Evolutionary conservation across 1,284 basidiomycete genomes (phyloP).

Genomic region (Sporisorium sorghi): DNA sequence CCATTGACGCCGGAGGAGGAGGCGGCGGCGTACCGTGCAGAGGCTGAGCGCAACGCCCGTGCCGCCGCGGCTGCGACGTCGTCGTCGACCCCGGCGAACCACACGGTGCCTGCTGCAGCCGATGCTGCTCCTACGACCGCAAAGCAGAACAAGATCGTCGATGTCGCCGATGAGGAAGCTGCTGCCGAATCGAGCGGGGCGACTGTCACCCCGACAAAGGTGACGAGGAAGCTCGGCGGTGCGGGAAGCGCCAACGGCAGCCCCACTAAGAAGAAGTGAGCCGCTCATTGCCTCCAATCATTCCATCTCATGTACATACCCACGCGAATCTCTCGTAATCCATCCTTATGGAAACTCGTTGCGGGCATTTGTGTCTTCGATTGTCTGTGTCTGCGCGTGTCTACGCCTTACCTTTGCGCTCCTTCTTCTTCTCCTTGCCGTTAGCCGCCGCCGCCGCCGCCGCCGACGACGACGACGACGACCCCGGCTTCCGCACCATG

Average conservation of each 20-base stretch:
- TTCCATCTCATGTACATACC: conserved; percentile 8
- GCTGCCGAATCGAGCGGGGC: conserved; percentile 42
- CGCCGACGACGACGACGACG: too few relatives aligned
- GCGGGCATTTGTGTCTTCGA: background rate
- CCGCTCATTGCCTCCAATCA: background rate
- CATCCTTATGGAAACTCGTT: background rate
- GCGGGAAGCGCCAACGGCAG: conserved; percentile 11
- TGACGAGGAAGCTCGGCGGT: conserved; percentile 39
- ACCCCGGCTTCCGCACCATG: conserved; percentile 30
- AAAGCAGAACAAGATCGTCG: conserved; percentile 18
- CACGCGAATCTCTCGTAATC: background rate
- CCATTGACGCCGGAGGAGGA: conserved; percentile 52
- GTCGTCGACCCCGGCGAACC: conserved; percentile 3
- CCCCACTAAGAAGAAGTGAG: conserved; percentile 42
- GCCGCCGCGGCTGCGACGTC: conserved; percentile 12
- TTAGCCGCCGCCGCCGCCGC: background rate
- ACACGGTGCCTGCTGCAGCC: background rate
- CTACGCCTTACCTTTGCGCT: background rate
- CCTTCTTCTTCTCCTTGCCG: conserved; percentile 10
- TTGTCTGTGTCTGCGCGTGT: background rate
- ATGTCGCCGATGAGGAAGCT: conserved; percentile 36
- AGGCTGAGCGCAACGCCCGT: conserved; percentile 34
- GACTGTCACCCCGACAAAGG: conserved; percentile 36
- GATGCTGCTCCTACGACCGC: background rate
- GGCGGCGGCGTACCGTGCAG: conserved; percentile 40